These are phyloP conservation scores for Wickerhamiella occidentalis DNA, from an alignment of 805 yeast species.

Conservation along the genomic window DNA sequence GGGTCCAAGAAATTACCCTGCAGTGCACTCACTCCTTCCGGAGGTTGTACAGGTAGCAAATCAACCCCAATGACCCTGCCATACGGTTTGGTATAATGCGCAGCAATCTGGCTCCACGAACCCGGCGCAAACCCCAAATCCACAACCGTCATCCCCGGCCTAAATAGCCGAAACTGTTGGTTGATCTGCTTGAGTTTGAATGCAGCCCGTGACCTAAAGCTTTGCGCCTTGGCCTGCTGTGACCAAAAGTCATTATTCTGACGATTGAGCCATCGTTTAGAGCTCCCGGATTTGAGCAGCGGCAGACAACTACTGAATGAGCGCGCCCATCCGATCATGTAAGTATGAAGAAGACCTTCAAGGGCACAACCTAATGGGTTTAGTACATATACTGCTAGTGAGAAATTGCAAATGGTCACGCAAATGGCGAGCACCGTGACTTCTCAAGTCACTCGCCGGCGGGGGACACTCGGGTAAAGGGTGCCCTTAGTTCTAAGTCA, in stretches of 20 bases:
- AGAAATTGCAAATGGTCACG: too few relatives aligned
- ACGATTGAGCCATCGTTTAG: conserved; percentile 63
- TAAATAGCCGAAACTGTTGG: conserved; percentile 47
- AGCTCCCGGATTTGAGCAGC: conserved; percentile 20
- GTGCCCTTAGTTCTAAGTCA: too few relatives aligned
- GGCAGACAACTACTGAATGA: neutral
- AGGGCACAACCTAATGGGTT: too few relatives aligned
- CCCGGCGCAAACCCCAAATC: conserved; percentile 91
- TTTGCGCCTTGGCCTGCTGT: conserved; percentile 48
- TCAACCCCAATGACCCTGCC: conserved; percentile 72
- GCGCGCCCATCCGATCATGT: neutral
- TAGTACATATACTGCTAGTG: too few relatives aligned
- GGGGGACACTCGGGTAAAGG: too few relatives aligned
- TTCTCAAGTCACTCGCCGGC: too few relatives aligned
- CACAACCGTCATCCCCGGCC: conserved; percentile 47
- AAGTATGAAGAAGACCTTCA: neutral
- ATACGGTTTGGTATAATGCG: conserved; percentile 36
- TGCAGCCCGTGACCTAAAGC: conserved; percentile 78
- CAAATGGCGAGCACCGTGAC: too few relatives aligned
- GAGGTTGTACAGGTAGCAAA: conserved; percentile 65
- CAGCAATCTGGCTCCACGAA: conserved; percentile 84
- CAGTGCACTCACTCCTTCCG: conserved; percentile 61
- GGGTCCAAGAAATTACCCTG: conserved; percentile 77
- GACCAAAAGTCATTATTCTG: conserved; percentile 55
- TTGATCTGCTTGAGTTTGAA: conserved; percentile 72